Base-by-base conservation (phyloP, 495 filamentous ascomycete species). In the Polyplosphaeria fusca region DNA sequence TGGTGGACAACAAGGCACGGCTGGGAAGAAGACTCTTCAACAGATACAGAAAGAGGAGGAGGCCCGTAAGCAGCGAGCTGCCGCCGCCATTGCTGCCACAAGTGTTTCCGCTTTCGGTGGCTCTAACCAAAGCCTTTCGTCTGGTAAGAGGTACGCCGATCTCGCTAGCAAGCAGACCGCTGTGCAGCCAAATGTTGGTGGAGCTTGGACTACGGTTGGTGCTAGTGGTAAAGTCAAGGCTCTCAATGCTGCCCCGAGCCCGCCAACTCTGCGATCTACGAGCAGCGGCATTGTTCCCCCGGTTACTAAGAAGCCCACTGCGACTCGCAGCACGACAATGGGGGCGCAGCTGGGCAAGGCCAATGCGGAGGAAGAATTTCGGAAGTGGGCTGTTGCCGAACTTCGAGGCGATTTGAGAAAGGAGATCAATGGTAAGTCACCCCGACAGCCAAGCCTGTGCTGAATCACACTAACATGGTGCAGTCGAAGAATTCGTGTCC, bases 1-100 rank as follows among this genome's bases (percentile, higher is more conserved):
- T 11, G 65, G 78, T 37, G 70, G 78, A 13, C 70, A 72, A 4
- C 64, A 77, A 16, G 65, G 63, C 9, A 67, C 77, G 16, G 67
- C 76, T 20, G 73, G 81, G 26, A 91, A 91, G 78, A 97, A 95
- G 79, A 96, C 91, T 0, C 77, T 97, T 26, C 88, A 88, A 44
- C 92, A 97, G 54, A 97, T 97, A 55, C 93, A 97, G 68, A 90
- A 91, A 65, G 93, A 98, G 74, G 93, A 98, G 63, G 93, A 97
- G 67, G 78, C 79, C 24, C 87, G 90, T 46, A 96, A 97, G 78
- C 84, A 85, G 62, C 68, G 71, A 30, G 70, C 76, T 16, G 82
- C 82, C n/a, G 76, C 79, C 13, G 76, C 77, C 28, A 79, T 82
- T 41, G 65, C 74, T 0, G 70, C 64, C 5, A 68, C 32, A 48